phyloP scores from a whole-genome alignment of 495 filamentous ascomycete genomes.

The Cercophora samala region DNA sequence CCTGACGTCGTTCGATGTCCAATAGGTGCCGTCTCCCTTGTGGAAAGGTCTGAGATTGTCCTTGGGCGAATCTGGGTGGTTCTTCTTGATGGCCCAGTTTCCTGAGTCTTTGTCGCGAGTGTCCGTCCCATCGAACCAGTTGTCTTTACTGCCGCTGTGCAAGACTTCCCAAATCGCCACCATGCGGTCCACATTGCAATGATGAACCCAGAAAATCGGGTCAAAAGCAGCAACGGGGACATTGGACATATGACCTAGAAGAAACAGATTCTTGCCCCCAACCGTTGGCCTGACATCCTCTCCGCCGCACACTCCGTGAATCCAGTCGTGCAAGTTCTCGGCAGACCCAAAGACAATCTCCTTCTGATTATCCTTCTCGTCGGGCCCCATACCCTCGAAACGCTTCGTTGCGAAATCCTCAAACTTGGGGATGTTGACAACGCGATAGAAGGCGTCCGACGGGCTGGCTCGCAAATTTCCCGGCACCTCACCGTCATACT shows the following conservation, averaged over 20 bases:
- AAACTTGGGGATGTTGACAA: constrained; percentile 31
- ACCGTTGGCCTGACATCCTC: background rate
- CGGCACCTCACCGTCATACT: background rate
- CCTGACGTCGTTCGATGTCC: constrained; percentile 10
- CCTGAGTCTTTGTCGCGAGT: constrained; percentile 5
- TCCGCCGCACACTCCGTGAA: constrained; percentile 28
- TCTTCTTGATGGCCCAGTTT: constrained; percentile 1
- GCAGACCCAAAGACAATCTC: constrained; percentile 44
- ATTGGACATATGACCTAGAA: constrained; percentile 54
- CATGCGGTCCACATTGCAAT: constrained; percentile 58
- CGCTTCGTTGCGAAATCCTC: constrained; percentile 50
- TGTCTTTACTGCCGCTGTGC: constrained; percentile 43
- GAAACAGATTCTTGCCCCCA: background rate
- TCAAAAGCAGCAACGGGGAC: constrained; percentile 63
- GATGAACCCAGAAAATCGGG: constrained; percentile 66
- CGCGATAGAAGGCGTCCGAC: constrained; percentile 1
- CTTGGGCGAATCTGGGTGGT: background rate
- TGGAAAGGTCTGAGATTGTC: constrained; percentile 12
- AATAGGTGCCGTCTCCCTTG: constrained; percentile 7
- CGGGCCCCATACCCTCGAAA: constrained; percentile 47
- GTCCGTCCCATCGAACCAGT: constrained; percentile 28
- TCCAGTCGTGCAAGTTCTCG: constrained; percentile 42
- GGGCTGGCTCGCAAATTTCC: constrained; percentile 6
- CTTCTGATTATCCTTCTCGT: constrained; percentile 20
- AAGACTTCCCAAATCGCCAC: constrained; percentile 67